phyloP scores from a whole-genome alignment of 2,329 filamentous ascomycete genomes.

The Sarocladium brachiariae region DNA sequence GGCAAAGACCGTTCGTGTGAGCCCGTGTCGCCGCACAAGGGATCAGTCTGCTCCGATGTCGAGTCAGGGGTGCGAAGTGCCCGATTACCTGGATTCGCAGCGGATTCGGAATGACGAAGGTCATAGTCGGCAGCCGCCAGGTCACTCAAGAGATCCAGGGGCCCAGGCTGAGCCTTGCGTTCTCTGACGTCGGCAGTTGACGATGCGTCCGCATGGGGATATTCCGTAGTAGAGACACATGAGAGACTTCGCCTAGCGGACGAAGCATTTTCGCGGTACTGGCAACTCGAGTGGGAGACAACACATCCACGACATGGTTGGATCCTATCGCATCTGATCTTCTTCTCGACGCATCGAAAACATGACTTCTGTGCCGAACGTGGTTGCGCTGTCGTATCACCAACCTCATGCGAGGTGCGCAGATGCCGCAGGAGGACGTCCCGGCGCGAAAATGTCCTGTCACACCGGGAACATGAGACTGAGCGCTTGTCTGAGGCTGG shows the following conservation, averaged over 20 bases:
- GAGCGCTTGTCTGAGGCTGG: neutral
- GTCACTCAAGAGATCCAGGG: neutral
- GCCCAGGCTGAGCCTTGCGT: neutral
- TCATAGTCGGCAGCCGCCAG: neutral
- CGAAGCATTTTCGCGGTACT: neutral
- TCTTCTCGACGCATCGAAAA: slow-evolving; percentile 3
- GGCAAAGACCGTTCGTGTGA: neutral
- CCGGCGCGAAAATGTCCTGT: neutral
- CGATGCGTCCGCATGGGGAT: neutral
- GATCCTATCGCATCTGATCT: neutral
- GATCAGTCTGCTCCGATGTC: neutral
- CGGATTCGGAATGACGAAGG: neutral
- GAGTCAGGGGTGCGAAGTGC: neutral
- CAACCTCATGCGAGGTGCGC: neutral
- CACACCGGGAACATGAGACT: neutral
- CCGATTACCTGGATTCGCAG: neutral
- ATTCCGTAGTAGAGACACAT: neutral
- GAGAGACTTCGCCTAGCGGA: neutral
- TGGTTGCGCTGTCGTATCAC: neutral
- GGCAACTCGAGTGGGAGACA: neutral
- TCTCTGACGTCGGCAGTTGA: neutral
- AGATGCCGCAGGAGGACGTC: slow-evolving; percentile 5
- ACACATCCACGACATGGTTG: neutral
- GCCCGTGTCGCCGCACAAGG: neutral
- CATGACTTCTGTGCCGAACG: slow-evolving; percentile 4